Base-by-base conservation (phyloP, 192 early-diverging fungal genomes). In the Rhizophlyctis rosea region DNA sequence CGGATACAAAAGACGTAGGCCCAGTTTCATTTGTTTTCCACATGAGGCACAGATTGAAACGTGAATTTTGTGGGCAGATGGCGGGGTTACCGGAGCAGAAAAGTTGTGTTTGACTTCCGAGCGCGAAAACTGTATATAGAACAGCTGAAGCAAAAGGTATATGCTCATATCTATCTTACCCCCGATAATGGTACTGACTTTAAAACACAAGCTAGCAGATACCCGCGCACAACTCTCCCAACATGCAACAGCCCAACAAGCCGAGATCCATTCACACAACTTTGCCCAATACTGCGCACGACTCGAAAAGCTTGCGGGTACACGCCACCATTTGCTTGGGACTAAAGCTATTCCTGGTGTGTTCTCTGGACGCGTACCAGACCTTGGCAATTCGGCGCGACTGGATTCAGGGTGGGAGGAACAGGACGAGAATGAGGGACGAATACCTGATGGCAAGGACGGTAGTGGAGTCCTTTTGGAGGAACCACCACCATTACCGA, bases 261-360 rank as follows among this genome's bases (percentile, higher is more conserved):
- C 55, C 23, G 47, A 33, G 33, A 27, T 50, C 13, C 3, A 24
- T 1, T 32, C 18, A 3, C 32, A 55, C 35, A 34, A 53, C 25
- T 23, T 25, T 24, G 18, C 31, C 28, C 54, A 64, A 28, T 25
- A 34, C 18, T 50, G 51, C 24, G 23, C 34, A 39, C 64, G 61
- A 34, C 50, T 73, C 21, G 71, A 74, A 1, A 51, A 61, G 23
- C 39, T 69, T 4, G 69, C 76, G 18, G 65, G 65, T 49, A 70
- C 50, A 24, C 47, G 59, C 3, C 79, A 81, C 58, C 79, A 81
- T 66, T 70, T 81, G 3, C 24, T 76, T 1, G 72, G 79, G 21
- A 81, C 79, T 7, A 50, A 69, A 30, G 61, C 52, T 36, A 66
- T 81, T 29, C 79, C 76, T 3, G 79, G 79, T 14, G 65, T 81